These are phyloP conservation scores for Mycena crocata DNA, from an alignment of 768 basidiomycete species.

Conservation along the genomic window DNA sequence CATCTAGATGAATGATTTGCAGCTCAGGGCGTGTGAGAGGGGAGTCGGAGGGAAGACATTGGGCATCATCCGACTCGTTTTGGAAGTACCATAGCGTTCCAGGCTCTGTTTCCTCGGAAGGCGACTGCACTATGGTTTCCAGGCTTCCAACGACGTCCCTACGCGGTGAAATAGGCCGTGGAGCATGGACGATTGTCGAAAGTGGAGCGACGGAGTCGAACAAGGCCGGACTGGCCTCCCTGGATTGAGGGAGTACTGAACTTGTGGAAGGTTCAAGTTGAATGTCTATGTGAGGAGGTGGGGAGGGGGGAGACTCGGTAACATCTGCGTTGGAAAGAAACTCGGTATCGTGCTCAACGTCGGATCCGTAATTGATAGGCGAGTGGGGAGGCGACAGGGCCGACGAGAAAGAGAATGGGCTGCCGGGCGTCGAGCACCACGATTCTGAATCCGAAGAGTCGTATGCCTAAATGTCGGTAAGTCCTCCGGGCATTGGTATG, in stretches of 20 bases:
- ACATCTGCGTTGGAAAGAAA: not conserved
- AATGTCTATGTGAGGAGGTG: not conserved
- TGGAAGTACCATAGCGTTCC: not conserved
- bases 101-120: too few species aligned
- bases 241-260: not conserved
- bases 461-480: slow-evolving; percentile 1
- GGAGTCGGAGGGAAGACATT: not conserved
- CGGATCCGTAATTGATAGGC: slow-evolving; percentile 14
- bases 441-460: slow-evolving; percentile 21
- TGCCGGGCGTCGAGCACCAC: slow-evolving; percentile 8
- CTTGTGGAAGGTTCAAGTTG: not conserved
- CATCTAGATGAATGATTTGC: slow-evolving; percentile 4
- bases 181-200: slow-evolving; percentile 3
- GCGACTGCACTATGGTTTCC: slow-evolving; percentile 2
- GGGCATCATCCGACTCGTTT: not conserved
- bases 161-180: not conserved
- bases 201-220: not conserved
- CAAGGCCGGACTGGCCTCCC: not conserved
- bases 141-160: not conserved
- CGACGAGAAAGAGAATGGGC: slow-evolving; percentile 7
- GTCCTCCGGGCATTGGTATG: not conserved
- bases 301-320: not conserved
- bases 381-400: slow-evolving; percentile 13
- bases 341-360: not conserved
- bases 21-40: not conserved